Evolutionary conservation across 768 basidiomycete genomes (phyloP).

Genomic region (Melanogaster broomeanus): DNA sequence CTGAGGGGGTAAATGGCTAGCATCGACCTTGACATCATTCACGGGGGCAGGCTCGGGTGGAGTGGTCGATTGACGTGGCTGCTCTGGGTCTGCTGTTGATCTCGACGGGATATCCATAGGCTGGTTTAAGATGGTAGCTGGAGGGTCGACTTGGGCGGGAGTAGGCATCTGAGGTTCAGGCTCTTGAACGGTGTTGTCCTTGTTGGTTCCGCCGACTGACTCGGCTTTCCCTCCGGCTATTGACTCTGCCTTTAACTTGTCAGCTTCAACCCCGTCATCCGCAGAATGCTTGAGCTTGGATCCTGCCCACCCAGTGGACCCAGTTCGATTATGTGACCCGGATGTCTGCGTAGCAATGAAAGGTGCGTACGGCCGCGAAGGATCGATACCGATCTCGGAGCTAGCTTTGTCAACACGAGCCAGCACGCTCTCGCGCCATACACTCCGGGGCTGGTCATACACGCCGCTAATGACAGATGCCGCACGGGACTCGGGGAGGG

Average conservation of each 20-base stretch:
- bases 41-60: background rate
- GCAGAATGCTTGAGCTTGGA: conserved; percentile 5
- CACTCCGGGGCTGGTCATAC: conserved; percentile 21
- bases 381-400: conserved; percentile 26
- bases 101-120: conserved; percentile 8
- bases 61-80: background rate
- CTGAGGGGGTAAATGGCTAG: background rate
- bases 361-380: conserved; percentile 6
- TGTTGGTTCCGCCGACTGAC: background rate
- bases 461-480: conserved; percentile 30
- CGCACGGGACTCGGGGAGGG: conserved; percentile 32
- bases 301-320: background rate
- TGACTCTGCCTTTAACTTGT: background rate
- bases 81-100: background rate
- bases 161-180: conserved; percentile 15
- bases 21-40: conserved; percentile 13
- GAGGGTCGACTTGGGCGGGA: conserved; percentile 27
- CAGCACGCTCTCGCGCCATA: conserved; percentile 10
- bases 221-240: conserved; percentile 6
- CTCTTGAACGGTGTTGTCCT: background rate
- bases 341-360: conserved; percentile 1
- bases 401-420: conserved; percentile 16
- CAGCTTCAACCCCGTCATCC: conserved; percentile 1
- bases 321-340: conserved; percentile 5
- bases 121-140: conserved; percentile 13